Conservation (phyloP, 306 rosid species). For the Rosa multiflora region DNA sequence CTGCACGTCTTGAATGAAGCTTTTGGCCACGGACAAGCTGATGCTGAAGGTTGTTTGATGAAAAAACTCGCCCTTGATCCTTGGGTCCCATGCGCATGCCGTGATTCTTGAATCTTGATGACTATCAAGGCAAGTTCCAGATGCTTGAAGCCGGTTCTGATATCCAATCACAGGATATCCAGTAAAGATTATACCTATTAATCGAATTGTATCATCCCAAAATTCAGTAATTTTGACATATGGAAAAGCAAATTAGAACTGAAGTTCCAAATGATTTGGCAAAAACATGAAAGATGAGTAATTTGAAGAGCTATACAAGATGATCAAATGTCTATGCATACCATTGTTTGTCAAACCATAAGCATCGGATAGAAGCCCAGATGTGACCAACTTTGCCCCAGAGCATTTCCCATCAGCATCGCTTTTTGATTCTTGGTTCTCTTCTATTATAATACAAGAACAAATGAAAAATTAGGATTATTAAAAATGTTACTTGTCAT, state of each 20-base stretch:
- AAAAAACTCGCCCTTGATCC: slow-evolving; percentile 58
- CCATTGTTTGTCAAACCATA: slow-evolving; percentile 78
- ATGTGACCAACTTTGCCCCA: slow-evolving; percentile 36
- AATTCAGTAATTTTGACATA: background rate
- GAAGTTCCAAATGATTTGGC: background rate
- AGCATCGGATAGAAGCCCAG: slow-evolving; percentile 33
- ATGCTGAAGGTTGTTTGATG: slow-evolving; percentile 66
- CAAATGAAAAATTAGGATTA: background rate
- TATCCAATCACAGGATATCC: slow-evolving; percentile 76
- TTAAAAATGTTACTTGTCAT: background rate
- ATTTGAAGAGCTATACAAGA: background rate
- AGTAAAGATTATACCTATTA: slow-evolving; percentile 45
- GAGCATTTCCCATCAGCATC: slow-evolving; percentile 59
- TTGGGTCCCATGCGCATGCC: slow-evolving; percentile 71
- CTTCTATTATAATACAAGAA: slow-evolving; percentile 41
- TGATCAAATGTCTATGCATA: background rate
- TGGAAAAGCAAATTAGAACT: background rate
- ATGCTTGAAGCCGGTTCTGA: slow-evolving; percentile 58
- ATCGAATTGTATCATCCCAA: background rate
- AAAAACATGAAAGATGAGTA: background rate
- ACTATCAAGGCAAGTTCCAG: slow-evolving; percentile 65
- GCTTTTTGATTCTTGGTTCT: slow-evolving; percentile 43
- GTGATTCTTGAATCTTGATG: slow-evolving; percentile 31
- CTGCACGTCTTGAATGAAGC: slow-evolving; percentile 63
- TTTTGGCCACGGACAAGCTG: slow-evolving; percentile 34